Evolutionary conservation across 306 rosid genomes (phyloP), one percentile per base, ranked within the genome.

Genomic region (Vigna reflexopilosa): DNA sequence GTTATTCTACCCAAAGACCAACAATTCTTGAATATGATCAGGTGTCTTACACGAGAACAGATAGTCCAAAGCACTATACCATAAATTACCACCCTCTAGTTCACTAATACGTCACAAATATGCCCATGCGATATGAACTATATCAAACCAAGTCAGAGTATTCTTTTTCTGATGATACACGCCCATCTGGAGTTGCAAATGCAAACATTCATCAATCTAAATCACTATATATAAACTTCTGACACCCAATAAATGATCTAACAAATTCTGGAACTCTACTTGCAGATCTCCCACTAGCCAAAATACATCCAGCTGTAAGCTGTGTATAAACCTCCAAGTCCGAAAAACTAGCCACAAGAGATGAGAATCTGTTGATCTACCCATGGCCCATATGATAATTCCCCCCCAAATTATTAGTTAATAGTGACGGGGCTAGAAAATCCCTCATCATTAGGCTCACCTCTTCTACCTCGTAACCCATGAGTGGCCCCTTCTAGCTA

Each of bases 381-480:
- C 85, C 87, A 77, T 77, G 83, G 90, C 83, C 83, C 81, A 84
- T 71, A 83, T 20, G 87, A 87, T 63, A 77, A 77, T 83, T 77
- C 71, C 65, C 82, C 80, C 86, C 72, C 63, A 73, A 81, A 66
- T 70, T 45, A 81, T 75, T 80, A 45, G 70, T 61, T 42, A 82
- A 84, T 65, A 79, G 90, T 80, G 64, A 85, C 19, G 50, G 57
- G 67, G 70, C 17, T 42, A 63, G 14, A 84, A 83, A 76, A 59
- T 48, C 79, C 82, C 76, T 69, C 88, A 89, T 89, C 85, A 84
- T 89, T 81, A 87, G 78, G 28, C 83, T 85, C 82, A 77, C 42
- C 83, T 83, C 91, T 58, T 80, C 85, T 76, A 81, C 89, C 85
- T 86, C 82, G 89, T 84, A 82, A 90, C 80, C 82, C 89, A 82